Evolutionary conservation across 2,329 filamentous ascomycete genomes (phyloP).

Genomic region (Dothidotthia symphoricarpi): DNA sequence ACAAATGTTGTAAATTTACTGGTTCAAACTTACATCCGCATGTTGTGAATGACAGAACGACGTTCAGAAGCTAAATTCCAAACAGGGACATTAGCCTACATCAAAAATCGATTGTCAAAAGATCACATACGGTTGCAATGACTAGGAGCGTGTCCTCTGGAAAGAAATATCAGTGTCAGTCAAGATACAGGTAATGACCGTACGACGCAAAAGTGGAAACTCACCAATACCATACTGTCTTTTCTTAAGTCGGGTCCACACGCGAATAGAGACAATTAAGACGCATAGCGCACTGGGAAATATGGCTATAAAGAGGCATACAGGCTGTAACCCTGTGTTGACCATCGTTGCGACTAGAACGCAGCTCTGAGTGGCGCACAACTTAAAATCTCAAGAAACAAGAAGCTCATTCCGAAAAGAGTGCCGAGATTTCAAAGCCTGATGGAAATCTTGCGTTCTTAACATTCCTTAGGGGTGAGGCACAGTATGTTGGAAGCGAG

Average conservation of each 20-base stretch:
- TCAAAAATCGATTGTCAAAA: no score
- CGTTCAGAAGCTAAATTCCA: slow-evolving; percentile 4
- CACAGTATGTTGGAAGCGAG: no score
- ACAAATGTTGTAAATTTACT: no score
- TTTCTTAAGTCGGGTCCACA: slow-evolving; percentile 1
- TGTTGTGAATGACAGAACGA: slow-evolving; percentile 9
- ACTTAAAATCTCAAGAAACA: no score
- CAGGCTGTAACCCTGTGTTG: slow-evolving; percentile 3
- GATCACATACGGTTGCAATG: slow-evolving; percentile 5
- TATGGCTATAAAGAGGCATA: slow-evolving; percentile 5
- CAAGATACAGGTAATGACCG: no score
- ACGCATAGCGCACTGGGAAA: slow-evolving; percentile 4
- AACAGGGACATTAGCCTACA: no score
- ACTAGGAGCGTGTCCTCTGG: slow-evolving; percentile 7
- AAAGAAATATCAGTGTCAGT: neutral
- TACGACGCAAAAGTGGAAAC: neutral
- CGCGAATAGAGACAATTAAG: slow-evolving; percentile 3
- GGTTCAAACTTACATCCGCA: slow-evolving; percentile 5
- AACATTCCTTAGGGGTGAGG: no score
- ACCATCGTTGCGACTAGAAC: slow-evolving; percentile 1
- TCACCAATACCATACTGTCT: slow-evolving; percentile 3
- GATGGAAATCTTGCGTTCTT: no score
- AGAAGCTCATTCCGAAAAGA: no score
- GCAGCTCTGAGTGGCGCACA: no score
- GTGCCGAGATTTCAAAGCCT: no score